Base-by-base conservation (phyloP, 2,329 filamentous ascomycete species). In the Trichoderma sp. region DNA sequence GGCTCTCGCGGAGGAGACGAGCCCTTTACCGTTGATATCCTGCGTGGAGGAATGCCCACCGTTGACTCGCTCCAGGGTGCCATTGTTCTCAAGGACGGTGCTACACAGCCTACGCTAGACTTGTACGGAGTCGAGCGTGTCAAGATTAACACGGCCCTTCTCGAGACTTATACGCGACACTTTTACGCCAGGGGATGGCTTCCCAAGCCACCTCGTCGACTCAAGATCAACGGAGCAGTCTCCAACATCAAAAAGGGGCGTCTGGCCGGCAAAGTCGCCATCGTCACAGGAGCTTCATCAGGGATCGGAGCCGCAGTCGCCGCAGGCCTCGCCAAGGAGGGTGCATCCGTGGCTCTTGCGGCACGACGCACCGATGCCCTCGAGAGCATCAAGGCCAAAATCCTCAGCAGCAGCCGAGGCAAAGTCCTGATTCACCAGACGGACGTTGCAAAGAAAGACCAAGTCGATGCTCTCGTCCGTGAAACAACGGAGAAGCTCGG, bases 151-250 rank as follows among this genome's bases (percentile, higher is more conserved):
- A 81, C 79, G 19, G 83, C 86, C 15, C 81, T 94, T n/a, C 84
- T 93, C 7, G 89, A 92, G 76, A 94, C 89, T 0, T 94, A 94
- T 75, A 87, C 90, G 25, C 89, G 92, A 17, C 90, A 94, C 76
- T 94, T 92, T 84, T 94, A 90, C 74, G 90, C 90, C 19, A 83
- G 92, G 76, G 92, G 92, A 53, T 94, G 92, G 92, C 82, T 94
- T 5, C 83, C 87, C 6, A 83, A 81, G 3, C 84, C 89, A 19
- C 91, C 91, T 4, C 80, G 80, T 4, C 83, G 83, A 6, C 81
- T 82, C 13, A 71, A 74, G 27, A 68, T 71, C 70, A 79, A 78
- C 53, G 72, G 72, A n/a, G 45, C 64, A 42, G 70, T 42, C 34
- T 70, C 70, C 12, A 50, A 9, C 37, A 29, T 17, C 27, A 67